Evolutionary conservation across 495 filamentous ascomycete genomes (phyloP).

Genomic region (Penicillium salamii): DNA sequence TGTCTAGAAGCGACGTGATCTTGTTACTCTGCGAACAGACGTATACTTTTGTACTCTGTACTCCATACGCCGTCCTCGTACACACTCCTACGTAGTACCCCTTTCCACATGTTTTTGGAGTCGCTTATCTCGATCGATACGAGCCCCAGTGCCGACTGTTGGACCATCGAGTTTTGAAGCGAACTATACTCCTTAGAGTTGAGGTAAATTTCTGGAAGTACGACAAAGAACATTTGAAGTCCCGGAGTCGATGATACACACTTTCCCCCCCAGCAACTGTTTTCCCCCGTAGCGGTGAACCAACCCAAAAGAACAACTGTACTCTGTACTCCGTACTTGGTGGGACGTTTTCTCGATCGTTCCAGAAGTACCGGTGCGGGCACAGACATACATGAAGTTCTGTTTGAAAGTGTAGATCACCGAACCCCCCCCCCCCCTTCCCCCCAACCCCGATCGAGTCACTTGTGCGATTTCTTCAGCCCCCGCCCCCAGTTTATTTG

Average conservation of each 20-base stretch:
- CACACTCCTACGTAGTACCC: background rate
- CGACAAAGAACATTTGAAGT: background rate
- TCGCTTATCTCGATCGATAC: slow-evolving; percentile 5
- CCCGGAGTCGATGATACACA: too few relatives aligned
- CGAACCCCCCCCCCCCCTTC: background rate
- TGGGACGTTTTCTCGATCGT: background rate
- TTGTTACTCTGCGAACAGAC: slow-evolving; percentile 7
- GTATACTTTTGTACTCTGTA: too few relatives aligned
- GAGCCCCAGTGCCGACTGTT: background rate
- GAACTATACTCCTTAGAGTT: background rate
- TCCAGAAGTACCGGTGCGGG: slow-evolving; percentile 1
- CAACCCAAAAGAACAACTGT: background rate
- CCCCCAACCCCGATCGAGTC: background rate
- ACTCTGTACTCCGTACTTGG: too few relatives aligned
- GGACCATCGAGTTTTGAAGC: background rate
- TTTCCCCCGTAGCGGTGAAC: slow-evolving; percentile 5
- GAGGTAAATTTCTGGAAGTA: slow-evolving; percentile 1
- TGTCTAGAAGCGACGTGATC: background rate
- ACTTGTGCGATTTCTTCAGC: background rate
- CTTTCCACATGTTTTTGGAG: background rate
- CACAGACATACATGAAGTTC: background rate
- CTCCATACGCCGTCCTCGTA: too few relatives aligned
- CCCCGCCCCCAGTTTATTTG: slow-evolving; percentile 4
- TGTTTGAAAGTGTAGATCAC: background rate
- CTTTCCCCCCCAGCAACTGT: background rate